phyloP scores from a whole-genome alignment of 2,329 filamentous ascomycete species.

The Balansia obtecta region DNA sequence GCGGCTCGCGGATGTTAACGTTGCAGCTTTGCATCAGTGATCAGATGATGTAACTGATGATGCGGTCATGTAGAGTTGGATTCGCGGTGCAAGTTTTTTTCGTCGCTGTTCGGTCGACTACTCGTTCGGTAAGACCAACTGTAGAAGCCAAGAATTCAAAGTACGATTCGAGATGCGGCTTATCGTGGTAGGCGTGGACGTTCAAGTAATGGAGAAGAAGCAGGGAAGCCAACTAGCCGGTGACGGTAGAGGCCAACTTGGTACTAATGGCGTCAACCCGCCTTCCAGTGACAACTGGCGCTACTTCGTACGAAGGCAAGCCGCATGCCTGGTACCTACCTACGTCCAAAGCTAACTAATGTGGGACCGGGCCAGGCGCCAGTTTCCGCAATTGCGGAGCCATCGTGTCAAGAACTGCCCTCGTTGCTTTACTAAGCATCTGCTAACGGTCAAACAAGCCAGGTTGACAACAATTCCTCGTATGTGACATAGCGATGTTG shows the following conservation, averaged over 20 bases:
- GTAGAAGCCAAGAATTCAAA: too few species aligned
- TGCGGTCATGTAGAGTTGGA: background rate
- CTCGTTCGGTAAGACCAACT: too few species aligned
- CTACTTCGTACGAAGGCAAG: background rate
- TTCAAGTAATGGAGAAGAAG: background rate
- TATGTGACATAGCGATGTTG: too few species aligned
- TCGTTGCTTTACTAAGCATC: too few species aligned
- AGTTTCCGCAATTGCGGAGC: background rate
- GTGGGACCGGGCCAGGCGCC: background rate
- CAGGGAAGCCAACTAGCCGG: background rate
- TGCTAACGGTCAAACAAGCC: too few species aligned
- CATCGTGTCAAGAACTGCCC: too few species aligned
- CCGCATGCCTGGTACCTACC: background rate
- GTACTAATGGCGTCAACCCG: background rate
- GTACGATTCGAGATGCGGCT: too few species aligned
- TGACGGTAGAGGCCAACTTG: background rate
- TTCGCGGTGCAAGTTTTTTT: background rate
- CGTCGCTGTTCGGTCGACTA: too few species aligned
- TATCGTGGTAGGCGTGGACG: background rate
- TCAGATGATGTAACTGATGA: background rate
- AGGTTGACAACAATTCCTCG: too few species aligned
- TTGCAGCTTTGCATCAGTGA: constrained; percentile 21
- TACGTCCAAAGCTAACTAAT: background rate
- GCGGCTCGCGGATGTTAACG: constrained; percentile 15
- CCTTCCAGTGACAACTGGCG: background rate